These are phyloP conservation scores for Afroboletus lepidellus DNA, from an alignment of 1,284 basidiomycete species.

Conservation along the genomic window DNA sequence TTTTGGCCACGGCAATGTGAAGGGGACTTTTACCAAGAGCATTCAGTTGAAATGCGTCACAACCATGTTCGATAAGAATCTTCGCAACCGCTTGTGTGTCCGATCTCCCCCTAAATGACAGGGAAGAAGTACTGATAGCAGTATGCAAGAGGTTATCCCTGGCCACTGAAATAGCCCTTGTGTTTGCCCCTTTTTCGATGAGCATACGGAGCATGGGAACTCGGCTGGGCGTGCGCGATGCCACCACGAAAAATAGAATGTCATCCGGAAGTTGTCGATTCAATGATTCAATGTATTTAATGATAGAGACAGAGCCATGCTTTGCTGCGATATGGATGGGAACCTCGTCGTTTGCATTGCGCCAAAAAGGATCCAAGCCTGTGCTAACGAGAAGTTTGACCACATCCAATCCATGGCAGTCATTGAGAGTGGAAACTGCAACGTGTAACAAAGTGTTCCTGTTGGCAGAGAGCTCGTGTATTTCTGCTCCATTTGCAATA, in stretches of 20 bases:
- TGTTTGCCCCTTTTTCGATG: background rate
- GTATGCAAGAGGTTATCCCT: background rate
- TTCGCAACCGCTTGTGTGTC: background rate
- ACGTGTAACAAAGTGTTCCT: background rate
- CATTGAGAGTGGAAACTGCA: background rate
- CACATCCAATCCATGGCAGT: background rate
- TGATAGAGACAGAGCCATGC: background rate
- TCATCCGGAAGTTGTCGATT: background rate
- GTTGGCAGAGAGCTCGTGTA: background rate
- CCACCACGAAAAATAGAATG: conserved; percentile 3
- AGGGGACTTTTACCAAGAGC: background rate
- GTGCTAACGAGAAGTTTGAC: background rate
- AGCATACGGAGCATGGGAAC: background rate
- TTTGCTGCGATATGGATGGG: conserved; percentile 1
- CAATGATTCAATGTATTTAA: conserved; percentile 1
- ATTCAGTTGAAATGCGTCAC: background rate
- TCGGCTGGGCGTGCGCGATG: fast-evolving
- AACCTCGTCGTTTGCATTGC: background rate
- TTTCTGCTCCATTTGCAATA: background rate
- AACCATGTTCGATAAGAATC: background rate
- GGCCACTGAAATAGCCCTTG: background rate
- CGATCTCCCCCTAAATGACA: too few relatives aligned
- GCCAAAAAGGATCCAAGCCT: background rate
- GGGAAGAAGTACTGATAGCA: background rate
- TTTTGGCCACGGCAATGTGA: background rate